Base-by-base conservation (phyloP, 2,329 filamentous ascomycete genomes). In the Trichophyton equinum region DNA sequence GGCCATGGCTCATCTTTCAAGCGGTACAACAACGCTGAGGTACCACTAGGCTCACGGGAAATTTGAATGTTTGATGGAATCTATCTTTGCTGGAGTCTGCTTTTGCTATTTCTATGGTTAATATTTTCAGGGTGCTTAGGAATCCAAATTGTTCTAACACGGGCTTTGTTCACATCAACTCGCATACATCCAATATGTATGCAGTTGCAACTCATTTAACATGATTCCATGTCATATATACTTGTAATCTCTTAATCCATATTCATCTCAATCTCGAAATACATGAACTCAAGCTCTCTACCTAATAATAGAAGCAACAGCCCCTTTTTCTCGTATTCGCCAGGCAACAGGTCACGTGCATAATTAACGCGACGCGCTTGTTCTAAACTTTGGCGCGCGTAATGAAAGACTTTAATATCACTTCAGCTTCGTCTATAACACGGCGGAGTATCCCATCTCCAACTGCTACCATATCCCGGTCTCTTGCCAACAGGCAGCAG, bases 181-280 rank as follows among this genome's bases (percentile, higher is more conserved):
- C 20, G 5, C 20, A n/a, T 20, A 27, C 27, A 53, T 53, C 47
- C 22, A 53, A 53, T 53, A 27, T 53, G 47, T 53, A 36, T 36
- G 51, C n/a, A 55, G 51, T 36, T 36, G 33, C 30, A 36, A 20
- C 27, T 55, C 51, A 55, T 55, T 55, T 55, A 55, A 55, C 51
- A 55, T 55, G 51, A 55, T 36, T 33, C 15, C 18, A 36, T 55
- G 27, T n/a, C 27, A 55, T 36, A 55, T 30, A 30, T 30, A 30
- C 1, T 27, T 51, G 9, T 22, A 25, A 38, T 13, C 33, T 38
- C 33, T 46, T 46, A n/a, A 46, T 46, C 42, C 4, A 46, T 3
- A 38, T 38, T 11, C 3, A 13, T 38, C 33, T 38, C 33, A 38
- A 44, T n/a, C 42, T 7, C 18, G 15, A n/a, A 7, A 20, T 46